phyloP scores from a whole-genome alignment of 305 asterid genomes.

The Fraxinus latifolia region DNA sequence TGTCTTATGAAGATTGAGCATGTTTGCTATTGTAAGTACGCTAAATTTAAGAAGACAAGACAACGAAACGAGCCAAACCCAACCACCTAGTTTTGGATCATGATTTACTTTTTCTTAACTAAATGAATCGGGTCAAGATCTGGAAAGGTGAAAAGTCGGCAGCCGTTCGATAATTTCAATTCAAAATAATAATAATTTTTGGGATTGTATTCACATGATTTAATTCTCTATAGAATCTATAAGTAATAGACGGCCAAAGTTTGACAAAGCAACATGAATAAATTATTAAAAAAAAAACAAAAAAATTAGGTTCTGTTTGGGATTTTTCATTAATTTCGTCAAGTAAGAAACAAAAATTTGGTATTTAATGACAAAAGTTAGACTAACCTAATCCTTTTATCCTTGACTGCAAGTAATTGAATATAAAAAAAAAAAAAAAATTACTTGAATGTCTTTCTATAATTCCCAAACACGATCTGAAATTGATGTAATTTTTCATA shows the following conservation, averaged over 20 bases:
- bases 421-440: no score
- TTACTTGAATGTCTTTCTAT: no score
- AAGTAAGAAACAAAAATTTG: not conserved
- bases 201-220: not conserved
- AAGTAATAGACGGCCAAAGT: not conserved
- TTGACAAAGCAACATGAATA: not conserved
- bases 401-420: no score
- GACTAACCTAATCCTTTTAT: no score
- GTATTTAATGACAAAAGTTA: not conserved
- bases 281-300: not conserved
- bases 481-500: no score
- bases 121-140: not conserved
- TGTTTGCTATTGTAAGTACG: not conserved
- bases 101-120: not conserved
- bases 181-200: not conserved
- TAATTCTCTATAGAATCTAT: not conserved
- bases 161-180: slow-evolving; percentile 24
- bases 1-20: not conserved
- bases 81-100: not conserved
- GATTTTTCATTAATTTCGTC: not conserved
- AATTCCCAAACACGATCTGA: no score
- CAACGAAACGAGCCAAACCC: not conserved
- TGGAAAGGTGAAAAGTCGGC: slow-evolving; percentile 25
- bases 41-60: not conserved
- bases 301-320: not conserved